A percentile compares a stretch with the other conserved stretches of the same genome.
These are phyloP conservation scores for Scheffersomyces lignicola DNA, from an alignment of 1,139 yeast genomes.

Conservation along the genomic window DNA sequence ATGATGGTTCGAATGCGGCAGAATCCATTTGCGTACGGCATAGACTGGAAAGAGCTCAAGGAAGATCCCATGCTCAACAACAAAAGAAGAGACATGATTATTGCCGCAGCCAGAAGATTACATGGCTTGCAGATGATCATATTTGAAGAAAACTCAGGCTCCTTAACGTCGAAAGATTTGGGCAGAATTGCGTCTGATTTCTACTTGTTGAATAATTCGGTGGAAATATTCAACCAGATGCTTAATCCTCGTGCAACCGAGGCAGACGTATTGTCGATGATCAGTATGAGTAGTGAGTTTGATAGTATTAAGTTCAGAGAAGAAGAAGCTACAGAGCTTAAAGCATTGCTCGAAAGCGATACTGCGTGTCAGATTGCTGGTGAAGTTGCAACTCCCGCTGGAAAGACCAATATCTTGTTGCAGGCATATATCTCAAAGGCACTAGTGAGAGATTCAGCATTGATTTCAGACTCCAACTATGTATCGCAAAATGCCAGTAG, in stretches of 20 bases:
- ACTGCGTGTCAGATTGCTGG: conserved; percentile 85
- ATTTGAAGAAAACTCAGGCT: conserved; percentile 80
- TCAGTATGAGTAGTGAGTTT: conserved; percentile 92
- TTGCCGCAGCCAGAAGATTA: conserved; percentile 76
- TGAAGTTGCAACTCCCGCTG: conserved; percentile 71
- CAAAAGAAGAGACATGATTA: conserved; percentile 71
- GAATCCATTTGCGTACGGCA: conserved; percentile 92
- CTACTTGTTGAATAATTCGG: conserved; percentile 78
- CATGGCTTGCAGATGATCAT: conserved; percentile 91
- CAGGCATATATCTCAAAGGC: conserved; percentile 88
- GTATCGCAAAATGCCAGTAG: conserved; percentile 96
- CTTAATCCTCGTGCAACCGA: conserved; percentile 85
- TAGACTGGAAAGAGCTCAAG: conserved; percentile 80
- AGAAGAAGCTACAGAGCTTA: conserved; percentile 79
- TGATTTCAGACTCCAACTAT: conserved; percentile 83
- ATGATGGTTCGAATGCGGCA: conserved; percentile 92
- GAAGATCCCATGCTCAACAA: conserved; percentile 81
- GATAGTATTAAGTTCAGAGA: conserved; percentile 87
- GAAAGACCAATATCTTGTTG: conserved; percentile 82
- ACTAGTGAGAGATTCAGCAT: conserved; percentile 70
- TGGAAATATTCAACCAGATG: conserved; percentile 86
- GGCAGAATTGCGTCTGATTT: conserved; percentile 96
- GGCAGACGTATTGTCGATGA: conserved; percentile 86
- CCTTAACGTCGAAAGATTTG: conserved; percentile 80
- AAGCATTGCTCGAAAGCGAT: conserved; percentile 56